Evolutionary conservation across 164 flowering plant species (phyloP).

Genomic region (Echeveria elegans): DNA sequence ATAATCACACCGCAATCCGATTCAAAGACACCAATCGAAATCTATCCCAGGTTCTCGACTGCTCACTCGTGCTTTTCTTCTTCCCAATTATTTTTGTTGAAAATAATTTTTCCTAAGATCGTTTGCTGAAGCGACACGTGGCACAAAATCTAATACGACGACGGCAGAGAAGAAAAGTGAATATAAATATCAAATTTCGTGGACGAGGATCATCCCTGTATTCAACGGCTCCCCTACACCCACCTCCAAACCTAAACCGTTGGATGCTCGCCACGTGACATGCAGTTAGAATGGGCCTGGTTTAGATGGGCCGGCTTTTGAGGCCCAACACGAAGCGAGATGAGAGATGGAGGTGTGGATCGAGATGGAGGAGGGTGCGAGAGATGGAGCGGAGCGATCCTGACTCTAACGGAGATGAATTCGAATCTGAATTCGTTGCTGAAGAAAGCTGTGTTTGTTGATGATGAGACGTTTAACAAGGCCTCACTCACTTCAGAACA

Average conservation of each 20-base stretch:
- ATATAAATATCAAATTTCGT: slow-evolving; percentile 35
- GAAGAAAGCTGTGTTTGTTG: slow-evolving; percentile 78
- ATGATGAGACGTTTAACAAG: slow-evolving; percentile 65
- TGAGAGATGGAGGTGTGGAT: no score
- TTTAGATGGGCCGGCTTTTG: no score
- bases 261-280: slow-evolving; percentile 8
- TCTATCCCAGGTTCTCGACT: slow-evolving; percentile 23
- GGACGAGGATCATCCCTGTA: slow-evolving; percentile 47
- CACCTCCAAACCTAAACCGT: slow-evolving; percentile 18
- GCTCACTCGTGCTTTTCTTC: background rate
- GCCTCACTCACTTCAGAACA: slow-evolving; percentile 77
- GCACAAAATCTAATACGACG: slow-evolving; percentile 17
- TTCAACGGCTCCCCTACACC: slow-evolving; percentile 20
- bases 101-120: slow-evolving; percentile 9
- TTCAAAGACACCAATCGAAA: background rate
- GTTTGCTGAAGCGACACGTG: slow-evolving; percentile 31
- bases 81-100: slow-evolving; percentile 2
- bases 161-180: background rate
- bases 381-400: slow-evolving; percentile 71
- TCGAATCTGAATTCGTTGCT: slow-evolving; percentile 65
- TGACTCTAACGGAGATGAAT: slow-evolving; percentile 69
- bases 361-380: slow-evolving; percentile 28
- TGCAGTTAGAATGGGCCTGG: no score
- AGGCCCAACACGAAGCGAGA: no score
- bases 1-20: background rate